phyloP scores from a whole-genome alignment of 345 rosid genomes.

The Brassica carinata region DNA sequence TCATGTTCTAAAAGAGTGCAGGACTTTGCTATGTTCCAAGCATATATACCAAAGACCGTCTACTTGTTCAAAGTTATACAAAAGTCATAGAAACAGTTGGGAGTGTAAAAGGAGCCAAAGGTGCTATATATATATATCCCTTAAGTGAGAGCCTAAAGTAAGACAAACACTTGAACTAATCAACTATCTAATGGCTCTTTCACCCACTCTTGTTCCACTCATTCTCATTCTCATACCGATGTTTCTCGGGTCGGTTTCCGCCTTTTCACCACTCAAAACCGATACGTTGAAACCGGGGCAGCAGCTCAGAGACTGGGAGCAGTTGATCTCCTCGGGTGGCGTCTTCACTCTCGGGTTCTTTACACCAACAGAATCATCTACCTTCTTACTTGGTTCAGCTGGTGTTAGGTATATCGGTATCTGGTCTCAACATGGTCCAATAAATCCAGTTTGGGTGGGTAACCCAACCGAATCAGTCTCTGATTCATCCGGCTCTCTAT shows the following conservation, averaged over 20 bases:
- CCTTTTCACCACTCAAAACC: constrained; percentile 29
- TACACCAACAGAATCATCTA: constrained; percentile 44
- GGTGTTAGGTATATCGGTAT: constrained; percentile 57
- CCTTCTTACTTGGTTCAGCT: constrained; percentile 36
- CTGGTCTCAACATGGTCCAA: constrained; percentile 45
- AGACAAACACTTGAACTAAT: neutral
- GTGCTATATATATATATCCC: neutral
- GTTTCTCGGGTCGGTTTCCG: neutral
- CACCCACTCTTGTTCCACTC: constrained; percentile 21
- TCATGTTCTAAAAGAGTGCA: neutral
- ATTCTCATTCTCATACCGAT: constrained; percentile 20
- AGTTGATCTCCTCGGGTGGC: constrained; percentile 47
- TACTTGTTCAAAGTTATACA: neutral
- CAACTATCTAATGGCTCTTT: constrained; percentile 23
- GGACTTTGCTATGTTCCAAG: neutral
- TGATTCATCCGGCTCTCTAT: constrained; percentile 61
- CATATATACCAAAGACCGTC: neutral
- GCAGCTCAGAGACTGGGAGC: constrained; percentile 64
- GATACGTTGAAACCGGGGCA: constrained; percentile 50
- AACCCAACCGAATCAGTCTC: constrained; percentile 48
- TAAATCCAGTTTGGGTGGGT: constrained; percentile 60
- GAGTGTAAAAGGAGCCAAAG: neutral
- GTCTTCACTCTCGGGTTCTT: constrained; percentile 64
- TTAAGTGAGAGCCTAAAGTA: neutral
- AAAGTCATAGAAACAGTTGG: neutral